A percentile compares a stretch with the other conserved stretches of the same genome.
Evolutionary conservation across 2,329 filamentous ascomycete species (phyloP).

Genomic region (Tolypocladium cylindrosporum): DNA sequence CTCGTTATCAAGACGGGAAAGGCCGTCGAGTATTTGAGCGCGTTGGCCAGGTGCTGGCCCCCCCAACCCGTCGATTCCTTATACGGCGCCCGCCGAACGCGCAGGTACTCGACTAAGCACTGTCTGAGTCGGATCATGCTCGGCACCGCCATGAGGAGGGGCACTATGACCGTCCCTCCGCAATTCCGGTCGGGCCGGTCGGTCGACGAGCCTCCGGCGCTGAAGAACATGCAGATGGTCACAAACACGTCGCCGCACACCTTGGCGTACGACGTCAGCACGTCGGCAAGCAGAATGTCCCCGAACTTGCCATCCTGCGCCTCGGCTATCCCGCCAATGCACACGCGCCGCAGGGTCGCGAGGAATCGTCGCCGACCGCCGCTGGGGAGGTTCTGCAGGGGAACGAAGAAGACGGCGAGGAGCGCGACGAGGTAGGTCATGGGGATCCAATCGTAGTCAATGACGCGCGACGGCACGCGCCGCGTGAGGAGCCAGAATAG

Average conservation of each 20-base stretch:
- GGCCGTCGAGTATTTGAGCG: conserved; percentile 85
- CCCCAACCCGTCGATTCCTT: conserved; percentile 58
- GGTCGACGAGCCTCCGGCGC: conserved; percentile 60
- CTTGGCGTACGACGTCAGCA: conserved; percentile 88
- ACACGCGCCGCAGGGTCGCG: conserved; percentile 64
- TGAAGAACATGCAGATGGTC: conserved; percentile 83
- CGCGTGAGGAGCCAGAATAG: conserved; percentile 78
- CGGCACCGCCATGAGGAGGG: conserved; percentile 73
- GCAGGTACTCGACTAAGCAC: conserved; percentile 78
- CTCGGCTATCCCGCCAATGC: conserved; percentile 77
- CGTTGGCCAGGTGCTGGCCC: conserved; percentile 85
- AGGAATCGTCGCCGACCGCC: conserved; percentile 68
- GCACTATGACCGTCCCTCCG: conserved; percentile 69
- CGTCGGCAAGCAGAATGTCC: conserved; percentile 88
- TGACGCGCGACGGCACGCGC: conserved; percentile 57
- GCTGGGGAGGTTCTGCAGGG: conserved; percentile 57
- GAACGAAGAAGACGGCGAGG: conserved; percentile 60
- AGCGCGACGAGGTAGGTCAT: conserved; percentile 72
- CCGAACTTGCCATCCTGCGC: conserved; percentile 86
- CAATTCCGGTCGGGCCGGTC: conserved; percentile 72
- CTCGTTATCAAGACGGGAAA: conserved; percentile 84
- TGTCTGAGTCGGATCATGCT: conserved; percentile 82
- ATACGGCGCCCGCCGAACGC: conserved; percentile 51
- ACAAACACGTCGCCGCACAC: conserved; percentile 86
- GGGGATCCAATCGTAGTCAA: conserved; percentile 75